phyloP scores from a whole-genome alignment of 306 rosid species.

The Cucurbita pepo region DNA sequence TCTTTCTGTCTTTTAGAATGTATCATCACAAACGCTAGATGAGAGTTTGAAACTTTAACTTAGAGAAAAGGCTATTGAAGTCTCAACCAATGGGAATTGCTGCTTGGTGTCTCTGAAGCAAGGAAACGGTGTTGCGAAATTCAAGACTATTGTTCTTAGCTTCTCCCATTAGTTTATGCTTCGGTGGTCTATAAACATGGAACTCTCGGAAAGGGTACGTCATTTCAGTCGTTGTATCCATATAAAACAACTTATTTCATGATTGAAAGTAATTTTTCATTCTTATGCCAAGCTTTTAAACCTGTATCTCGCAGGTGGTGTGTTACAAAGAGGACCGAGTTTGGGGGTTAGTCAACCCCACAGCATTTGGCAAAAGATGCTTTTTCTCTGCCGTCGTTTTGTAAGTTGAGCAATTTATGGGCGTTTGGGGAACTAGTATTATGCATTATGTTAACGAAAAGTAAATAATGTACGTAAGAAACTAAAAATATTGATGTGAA shows the following conservation, averaged over 20 bases:
- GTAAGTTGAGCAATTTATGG: conserved; percentile 9
- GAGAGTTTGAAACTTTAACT: background rate
- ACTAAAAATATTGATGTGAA: background rate
- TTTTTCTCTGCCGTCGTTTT: conserved; percentile 23
- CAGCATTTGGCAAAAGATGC: conserved; percentile 28
- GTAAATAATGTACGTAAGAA: background rate
- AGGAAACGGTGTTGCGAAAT: background rate
- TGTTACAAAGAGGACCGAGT: conserved; percentile 24
- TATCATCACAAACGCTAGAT: background rate
- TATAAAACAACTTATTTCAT: background rate
- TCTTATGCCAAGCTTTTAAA: background rate
- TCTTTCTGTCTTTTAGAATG: background rate
- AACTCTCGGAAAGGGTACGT: conserved; percentile 15
- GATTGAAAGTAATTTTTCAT: background rate
- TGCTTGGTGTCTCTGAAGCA: background rate
- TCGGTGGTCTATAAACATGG: conserved; percentile 16
- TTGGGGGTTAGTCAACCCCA: conserved; percentile 15
- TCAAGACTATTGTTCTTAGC: background rate
- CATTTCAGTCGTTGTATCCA: background rate
- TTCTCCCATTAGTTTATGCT: background rate
- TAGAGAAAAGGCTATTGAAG: no score
- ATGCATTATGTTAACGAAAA: background rate
- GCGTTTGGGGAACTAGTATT: background rate
- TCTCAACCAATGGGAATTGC: background rate
- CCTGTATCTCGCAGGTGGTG: conserved; percentile 20